Base-by-base conservation (phyloP, 140 eudicot genomes). In the Senecio squalidus region DNA sequence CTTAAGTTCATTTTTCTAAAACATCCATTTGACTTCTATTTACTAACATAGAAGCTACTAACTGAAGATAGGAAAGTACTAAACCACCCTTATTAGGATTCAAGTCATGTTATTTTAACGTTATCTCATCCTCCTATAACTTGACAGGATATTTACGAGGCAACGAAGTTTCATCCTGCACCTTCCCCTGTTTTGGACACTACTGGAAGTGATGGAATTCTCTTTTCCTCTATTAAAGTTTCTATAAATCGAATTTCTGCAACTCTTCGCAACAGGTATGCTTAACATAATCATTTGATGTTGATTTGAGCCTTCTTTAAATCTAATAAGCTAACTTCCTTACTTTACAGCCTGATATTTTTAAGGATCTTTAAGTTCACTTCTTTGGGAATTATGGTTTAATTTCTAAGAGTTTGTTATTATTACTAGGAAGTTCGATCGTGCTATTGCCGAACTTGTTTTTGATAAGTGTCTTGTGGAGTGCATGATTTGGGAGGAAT, bases 131-230 rank as follows among this genome's bases (percentile, higher is more conserved):
- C 43, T 72, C 9, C 27, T 55, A 45, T 55, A 20, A 55, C 47
- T 21, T 28, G 74, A 53, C 83, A 92, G 98, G 98, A 92, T 77
- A 92, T 92, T 58, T 92, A 89, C 20, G 98, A 92, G 83, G 98
- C 98, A 34, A 92, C 98, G 58, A 82, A 84, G 74, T 92, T 92
- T 67, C 84, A 82, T 72, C 94, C 96, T 45, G 70, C 74, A 49
- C 70, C 82, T 58, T 73, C 80, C 55, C 46, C 68, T 20, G 58
- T 64, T 75, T 65, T 57, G 44, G 87, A 84, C 53, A 58, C 77
- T 67, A 28, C 84, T 33, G 55, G 83, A 16, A 69, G 62, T 79
- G 85, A 79, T 75, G 69, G 81, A 57, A 60, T 75, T 34, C 76
- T 58, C 73, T 44, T 82, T 56, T 80, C 84, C 33, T 85, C 84